phyloP scores from a whole-genome alignment of 169 alveolate species.

The Cyclospora cayetanensis region DNA sequence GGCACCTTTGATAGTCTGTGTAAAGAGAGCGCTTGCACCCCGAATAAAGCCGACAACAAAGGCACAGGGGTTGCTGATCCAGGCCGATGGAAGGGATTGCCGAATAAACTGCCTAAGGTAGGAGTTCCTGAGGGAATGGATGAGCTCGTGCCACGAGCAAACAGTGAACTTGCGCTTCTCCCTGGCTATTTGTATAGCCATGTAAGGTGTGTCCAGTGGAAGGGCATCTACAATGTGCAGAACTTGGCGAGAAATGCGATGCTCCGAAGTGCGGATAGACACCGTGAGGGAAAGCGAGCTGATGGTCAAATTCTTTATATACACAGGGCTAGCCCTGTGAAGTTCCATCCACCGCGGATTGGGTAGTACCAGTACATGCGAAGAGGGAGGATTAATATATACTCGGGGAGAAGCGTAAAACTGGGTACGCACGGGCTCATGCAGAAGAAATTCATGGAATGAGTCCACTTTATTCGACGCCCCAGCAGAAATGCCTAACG shows the following conservation, averaged over 20 bases:
- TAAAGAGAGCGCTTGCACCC: conserved; percentile 82
- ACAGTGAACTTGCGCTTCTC: conserved; percentile 83
- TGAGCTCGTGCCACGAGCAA: conserved; percentile 86
- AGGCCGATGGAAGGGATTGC: conserved; percentile 90
- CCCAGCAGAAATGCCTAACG: not conserved
- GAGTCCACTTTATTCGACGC: not conserved
- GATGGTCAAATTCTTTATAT: conserved; percentile 82
- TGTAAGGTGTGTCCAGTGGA: conserved; percentile 93
- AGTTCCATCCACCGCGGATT: conserved; percentile 86
- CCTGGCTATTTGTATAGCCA: conserved; percentile 86
- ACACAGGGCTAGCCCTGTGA: conserved; percentile 82
- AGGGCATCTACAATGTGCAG: conserved; percentile 88
- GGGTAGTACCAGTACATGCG: conserved; percentile 81
- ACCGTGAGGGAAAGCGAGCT: conserved; percentile 85
- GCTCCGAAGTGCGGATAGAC: conserved; percentile 90
- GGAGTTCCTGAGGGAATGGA: conserved; percentile 83
- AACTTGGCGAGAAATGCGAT: conserved; percentile 84
- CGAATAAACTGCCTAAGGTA: conserved; percentile 90
- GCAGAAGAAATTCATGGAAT: not conserved
- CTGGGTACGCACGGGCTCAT: conserved; percentile 71
- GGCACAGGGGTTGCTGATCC: conserved; percentile 90
- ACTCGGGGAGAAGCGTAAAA: conserved; percentile 74
- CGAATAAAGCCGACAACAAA: conserved; percentile 85
- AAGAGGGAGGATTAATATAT: conserved; percentile 73
- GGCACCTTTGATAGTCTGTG: conserved; percentile 84